phyloP scores from a whole-genome alignment of 306 rosid genomes.

The Coriaria nepalensis region DNA sequence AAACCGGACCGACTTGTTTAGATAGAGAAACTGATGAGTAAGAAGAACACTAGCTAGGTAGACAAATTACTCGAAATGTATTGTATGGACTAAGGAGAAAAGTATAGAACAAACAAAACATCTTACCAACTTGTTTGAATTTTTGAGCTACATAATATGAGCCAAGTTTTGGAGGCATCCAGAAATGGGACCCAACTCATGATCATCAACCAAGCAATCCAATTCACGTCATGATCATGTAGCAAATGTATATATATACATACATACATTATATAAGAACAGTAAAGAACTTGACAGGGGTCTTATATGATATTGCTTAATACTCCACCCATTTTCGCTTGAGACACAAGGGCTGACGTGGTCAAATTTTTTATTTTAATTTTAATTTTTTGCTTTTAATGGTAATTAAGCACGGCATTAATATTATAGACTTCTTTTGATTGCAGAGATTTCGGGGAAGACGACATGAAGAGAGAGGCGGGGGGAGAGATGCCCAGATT shows the following conservation, averaged over 20 bases:
- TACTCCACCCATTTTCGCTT: slow-evolving; percentile 27
- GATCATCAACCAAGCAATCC: neutral
- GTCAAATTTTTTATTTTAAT: slow-evolving; percentile 22
- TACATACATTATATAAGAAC: too few species aligned
- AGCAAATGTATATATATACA: too few species aligned
- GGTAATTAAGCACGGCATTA: slow-evolving; percentile 11
- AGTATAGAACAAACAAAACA: slow-evolving; percentile 18
- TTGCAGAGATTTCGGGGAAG: slow-evolving; percentile 50
- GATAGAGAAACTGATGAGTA: too few species aligned
- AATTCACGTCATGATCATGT: slow-evolving; percentile 1
- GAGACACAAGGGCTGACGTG: slow-evolving; percentile 15
- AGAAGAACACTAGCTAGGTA: too few species aligned
- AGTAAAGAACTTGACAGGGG: slow-evolving; percentile 43
- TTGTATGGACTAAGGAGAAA: neutral
- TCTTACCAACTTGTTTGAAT: slow-evolving; percentile 50
- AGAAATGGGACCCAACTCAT: slow-evolving; percentile 26
- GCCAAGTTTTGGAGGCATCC: slow-evolving; percentile 27
- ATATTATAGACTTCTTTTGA: slow-evolving; percentile 17
- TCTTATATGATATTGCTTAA: slow-evolving; percentile 13
- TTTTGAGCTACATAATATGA: slow-evolving; percentile 16
- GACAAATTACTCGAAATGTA: too few species aligned
- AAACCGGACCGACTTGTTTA: too few species aligned
- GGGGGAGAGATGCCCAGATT: slow-evolving; percentile 8
- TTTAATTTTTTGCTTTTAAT: too few species aligned
- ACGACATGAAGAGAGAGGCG: slow-evolving; percentile 24